phyloP scores from a whole-genome alignment of 768 basidiomycete genomes.

The Boletus eberwhitei region DNA sequence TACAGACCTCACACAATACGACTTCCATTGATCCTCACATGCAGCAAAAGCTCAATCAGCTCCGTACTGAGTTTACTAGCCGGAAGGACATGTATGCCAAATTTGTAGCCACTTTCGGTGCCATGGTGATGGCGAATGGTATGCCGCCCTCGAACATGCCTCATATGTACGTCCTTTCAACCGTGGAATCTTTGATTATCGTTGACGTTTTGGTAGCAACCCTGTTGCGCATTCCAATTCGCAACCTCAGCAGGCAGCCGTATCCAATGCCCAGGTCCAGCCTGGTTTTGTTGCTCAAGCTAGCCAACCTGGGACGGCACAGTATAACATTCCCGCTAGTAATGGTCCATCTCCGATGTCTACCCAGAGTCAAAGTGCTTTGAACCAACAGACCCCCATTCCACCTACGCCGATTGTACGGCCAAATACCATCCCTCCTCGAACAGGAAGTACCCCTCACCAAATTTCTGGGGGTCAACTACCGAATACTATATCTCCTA shows the following conservation, averaged over 20 bases:
- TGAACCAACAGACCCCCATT: slow-evolving; percentile 32
- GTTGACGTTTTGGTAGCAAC: slow-evolving; percentile 19
- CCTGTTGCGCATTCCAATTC: slow-evolving; percentile 13
- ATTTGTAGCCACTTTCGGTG: slow-evolving; percentile 32
- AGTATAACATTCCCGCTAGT: slow-evolving; percentile 20
- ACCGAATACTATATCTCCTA: slow-evolving; percentile 34
- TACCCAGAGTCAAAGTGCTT: slow-evolving; percentile 13
- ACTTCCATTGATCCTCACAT: slow-evolving; percentile 17
- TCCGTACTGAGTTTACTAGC: slow-evolving; percentile 20
- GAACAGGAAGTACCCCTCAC: slow-evolving; percentile 38
- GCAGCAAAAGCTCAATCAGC: slow-evolving; percentile 15
- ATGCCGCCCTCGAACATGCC: slow-evolving; percentile 23
- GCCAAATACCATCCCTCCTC: slow-evolving; percentile 34
- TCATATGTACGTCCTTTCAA: slow-evolving; percentile 33
- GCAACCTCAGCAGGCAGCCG: slow-evolving; percentile 15
- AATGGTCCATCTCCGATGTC: slow-evolving; percentile 22
- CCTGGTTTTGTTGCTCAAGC: slow-evolving; percentile 19
- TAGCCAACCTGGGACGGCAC: slow-evolving; percentile 7
- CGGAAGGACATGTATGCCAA: slow-evolving; percentile 41
- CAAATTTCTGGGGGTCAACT: slow-evolving; percentile 32
- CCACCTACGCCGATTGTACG: slow-evolving; percentile 31
- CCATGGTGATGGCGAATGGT: slow-evolving; percentile 18
- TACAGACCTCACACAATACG: slow-evolving; percentile 11
- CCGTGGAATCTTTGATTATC: neutral
- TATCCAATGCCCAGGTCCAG: slow-evolving; percentile 19